A percentile compares a stretch with the other conserved stretches of the same genome.
These are phyloP conservation scores for Paecilomyces fulvus DNA, from an alignment of 2,329 filamentous ascomycete species.

Conservation along the genomic window DNA sequence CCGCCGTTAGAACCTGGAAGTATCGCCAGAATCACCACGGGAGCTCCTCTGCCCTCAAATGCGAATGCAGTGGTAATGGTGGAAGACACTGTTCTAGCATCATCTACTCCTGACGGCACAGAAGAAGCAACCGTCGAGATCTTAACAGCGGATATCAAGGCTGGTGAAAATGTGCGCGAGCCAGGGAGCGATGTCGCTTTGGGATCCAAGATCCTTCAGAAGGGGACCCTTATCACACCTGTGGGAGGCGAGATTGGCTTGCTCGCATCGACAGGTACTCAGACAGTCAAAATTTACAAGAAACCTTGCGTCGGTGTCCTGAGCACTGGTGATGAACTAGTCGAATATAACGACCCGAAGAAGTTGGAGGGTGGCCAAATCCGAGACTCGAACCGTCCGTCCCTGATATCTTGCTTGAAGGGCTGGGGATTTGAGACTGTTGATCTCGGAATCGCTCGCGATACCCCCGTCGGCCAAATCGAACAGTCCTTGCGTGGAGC, in stretches of 20 bases:
- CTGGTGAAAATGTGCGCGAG: slow-evolving; percentile 83
- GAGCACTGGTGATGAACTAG: slow-evolving; percentile 91
- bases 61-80: slow-evolving; percentile 95
- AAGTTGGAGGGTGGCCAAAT: slow-evolving; percentile 71
- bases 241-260: slow-evolving; percentile 87
- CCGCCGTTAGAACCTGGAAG: slow-evolving; percentile 59
- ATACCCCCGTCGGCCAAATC: slow-evolving; percentile 54
- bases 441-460: slow-evolving; percentile 71
- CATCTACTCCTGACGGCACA: slow-evolving; percentile 65
- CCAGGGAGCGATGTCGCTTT: slow-evolving; percentile 76
- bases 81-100: slow-evolving; percentile 75
- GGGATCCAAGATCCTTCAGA: slow-evolving; percentile 61
- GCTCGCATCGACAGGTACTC: slow-evolving; percentile 73
- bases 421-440: slow-evolving; percentile 70
- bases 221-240: slow-evolving; percentile 74
- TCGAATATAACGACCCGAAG: slow-evolving; percentile 57
- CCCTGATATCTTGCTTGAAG: slow-evolving; percentile 66
- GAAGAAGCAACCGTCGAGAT: slow-evolving; percentile 90
- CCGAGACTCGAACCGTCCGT: slow-evolving; percentile 84
- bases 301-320: slow-evolving; percentile 76
- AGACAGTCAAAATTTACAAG: slow-evolving; percentile 61
- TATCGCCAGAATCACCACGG: slow-evolving; percentile 87
- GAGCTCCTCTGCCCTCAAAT: slow-evolving; percentile 78
- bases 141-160: slow-evolving; percentile 62
- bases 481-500: slow-evolving; percentile 70